These are phyloP conservation scores for Coniochaeta pulveracea DNA, from an alignment of 2,329 filamentous ascomycete genomes.

Conservation along the genomic window DNA sequence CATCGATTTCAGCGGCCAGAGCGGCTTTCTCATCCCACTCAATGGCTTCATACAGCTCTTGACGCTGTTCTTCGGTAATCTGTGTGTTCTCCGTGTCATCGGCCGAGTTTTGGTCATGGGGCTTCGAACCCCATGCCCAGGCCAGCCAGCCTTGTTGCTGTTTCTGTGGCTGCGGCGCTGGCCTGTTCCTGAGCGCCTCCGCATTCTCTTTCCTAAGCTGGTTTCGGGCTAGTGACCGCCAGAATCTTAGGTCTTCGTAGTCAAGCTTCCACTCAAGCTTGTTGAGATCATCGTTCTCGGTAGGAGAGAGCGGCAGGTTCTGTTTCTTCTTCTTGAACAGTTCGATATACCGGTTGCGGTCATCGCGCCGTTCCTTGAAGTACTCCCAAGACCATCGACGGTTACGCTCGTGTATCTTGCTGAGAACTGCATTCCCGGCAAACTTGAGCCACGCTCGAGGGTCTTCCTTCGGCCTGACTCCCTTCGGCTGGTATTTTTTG, in stretches of 20 bases:
- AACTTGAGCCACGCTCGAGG: conserved; percentile 88
- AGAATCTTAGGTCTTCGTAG: conserved; percentile 95
- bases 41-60: conserved; percentile 94
- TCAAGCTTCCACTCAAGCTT: conserved; percentile 75
- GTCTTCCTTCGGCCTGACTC: conserved; percentile 70
- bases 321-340: conserved; percentile 92
- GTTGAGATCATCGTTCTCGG: conserved; percentile 63
- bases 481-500: conserved; percentile 82
- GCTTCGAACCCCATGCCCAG: conserved; percentile 84
- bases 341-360: conserved; percentile 79
- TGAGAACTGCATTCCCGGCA: conserved; percentile 76
- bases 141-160: conserved; percentile 79
- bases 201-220: conserved; percentile 93
- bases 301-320: conserved; percentile 55
- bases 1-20: conserved; percentile 75
- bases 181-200: conserved; percentile 62
- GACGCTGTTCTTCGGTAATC: conserved; percentile 90
- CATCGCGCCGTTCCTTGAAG: conserved; percentile 84
- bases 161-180: conserved; percentile 33
- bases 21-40: conserved; percentile 97
- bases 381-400: conserved; percentile 92
- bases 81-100: conserved; percentile 54
- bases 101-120: conserved; percentile 17
- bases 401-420: conserved; percentile 92
- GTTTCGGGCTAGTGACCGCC: conserved; percentile 87